These are phyloP conservation scores for Gnomoniopsis sp. DNA, from an alignment of 2,329 filamentous ascomycete genomes.

Conservation along the genomic window DNA sequence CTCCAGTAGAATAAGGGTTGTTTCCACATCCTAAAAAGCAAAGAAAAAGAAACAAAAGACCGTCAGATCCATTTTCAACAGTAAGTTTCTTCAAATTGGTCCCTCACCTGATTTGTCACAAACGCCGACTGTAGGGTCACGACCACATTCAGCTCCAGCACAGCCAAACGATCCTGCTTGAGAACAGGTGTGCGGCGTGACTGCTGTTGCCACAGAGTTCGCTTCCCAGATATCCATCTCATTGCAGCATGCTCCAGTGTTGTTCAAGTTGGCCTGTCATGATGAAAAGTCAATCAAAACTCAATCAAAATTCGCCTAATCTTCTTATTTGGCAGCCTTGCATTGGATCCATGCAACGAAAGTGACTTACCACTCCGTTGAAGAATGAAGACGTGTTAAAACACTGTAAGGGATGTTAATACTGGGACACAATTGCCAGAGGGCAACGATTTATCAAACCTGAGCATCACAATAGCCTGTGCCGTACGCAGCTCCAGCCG, in stretches of 20 bases:
- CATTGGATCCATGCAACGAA: constrained; percentile 24
- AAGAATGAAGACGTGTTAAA: constrained; percentile 23
- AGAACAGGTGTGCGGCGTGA: constrained; percentile 40
- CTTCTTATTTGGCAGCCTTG: too few relatives aligned
- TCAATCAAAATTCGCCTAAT: background rate
- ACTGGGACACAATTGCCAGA: background rate
- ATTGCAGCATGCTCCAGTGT: constrained; percentile 39
- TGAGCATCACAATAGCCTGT: constrained; percentile 57
- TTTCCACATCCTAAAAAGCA: constrained; percentile 26
- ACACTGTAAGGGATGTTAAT: background rate
- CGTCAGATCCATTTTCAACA: background rate
- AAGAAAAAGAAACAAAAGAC: background rate
- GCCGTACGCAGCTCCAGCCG: constrained; percentile 53
- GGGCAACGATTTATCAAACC: constrained; percentile 30
- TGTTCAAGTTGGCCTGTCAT: constrained; percentile 36
- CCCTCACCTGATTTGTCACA: constrained; percentile 26
- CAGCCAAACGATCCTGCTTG: constrained; percentile 32
- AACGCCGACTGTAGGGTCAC: constrained; percentile 19
- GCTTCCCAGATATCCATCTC: constrained; percentile 46
- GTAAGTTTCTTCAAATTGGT: too few relatives aligned
- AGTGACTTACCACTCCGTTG: constrained; percentile 28
- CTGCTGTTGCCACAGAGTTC: constrained; percentile 34
- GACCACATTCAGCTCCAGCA: constrained; percentile 26
- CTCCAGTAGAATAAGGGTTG: constrained; percentile 31
- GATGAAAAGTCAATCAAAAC: too few relatives aligned